Conservation (phyloP, 2,329 filamentous ascomycete genomes). For the Penicillium sp. region DNA sequence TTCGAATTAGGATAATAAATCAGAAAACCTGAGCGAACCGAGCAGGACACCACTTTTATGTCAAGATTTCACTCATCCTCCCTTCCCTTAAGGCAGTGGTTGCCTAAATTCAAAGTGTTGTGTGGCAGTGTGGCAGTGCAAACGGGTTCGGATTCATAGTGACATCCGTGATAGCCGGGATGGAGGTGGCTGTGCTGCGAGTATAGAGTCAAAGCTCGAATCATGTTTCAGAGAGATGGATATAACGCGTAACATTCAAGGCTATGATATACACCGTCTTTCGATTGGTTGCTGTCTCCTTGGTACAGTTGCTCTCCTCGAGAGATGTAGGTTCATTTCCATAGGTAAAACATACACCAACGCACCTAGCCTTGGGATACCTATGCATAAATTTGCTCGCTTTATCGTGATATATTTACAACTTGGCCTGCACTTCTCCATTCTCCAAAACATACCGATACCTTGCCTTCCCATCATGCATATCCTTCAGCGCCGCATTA, state of each 20-base stretch:
- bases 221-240: background rate
- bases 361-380: too few species aligned
- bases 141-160: background rate
- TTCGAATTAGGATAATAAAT: background rate
- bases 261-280: background rate
- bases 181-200: background rate
- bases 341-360: background rate
- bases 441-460: slow-evolving; percentile 54
- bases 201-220: background rate
- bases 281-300: background rate
- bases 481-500: slow-evolving; percentile 49
- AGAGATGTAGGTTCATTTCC: background rate
- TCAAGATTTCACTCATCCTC: background rate
- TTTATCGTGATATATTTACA: slow-evolving; percentile 26
- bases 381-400: background rate
- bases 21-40: background rate
- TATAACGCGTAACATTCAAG: background rate
- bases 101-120: background rate
- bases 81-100: background rate
- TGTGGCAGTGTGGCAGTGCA: slow-evolving; percentile 4
- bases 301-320: background rate
- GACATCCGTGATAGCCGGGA: background rate
- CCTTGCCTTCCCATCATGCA: slow-evolving; percentile 51
- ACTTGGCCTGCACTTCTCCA: slow-evolving; percentile 35
- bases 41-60: background rate